Percentiles rank a stretch among this genome's conserved stretches.
Conservation (phyloP, 2,329 filamentous ascomycete genomes). For the Penicillium rolfsii region DNA sequence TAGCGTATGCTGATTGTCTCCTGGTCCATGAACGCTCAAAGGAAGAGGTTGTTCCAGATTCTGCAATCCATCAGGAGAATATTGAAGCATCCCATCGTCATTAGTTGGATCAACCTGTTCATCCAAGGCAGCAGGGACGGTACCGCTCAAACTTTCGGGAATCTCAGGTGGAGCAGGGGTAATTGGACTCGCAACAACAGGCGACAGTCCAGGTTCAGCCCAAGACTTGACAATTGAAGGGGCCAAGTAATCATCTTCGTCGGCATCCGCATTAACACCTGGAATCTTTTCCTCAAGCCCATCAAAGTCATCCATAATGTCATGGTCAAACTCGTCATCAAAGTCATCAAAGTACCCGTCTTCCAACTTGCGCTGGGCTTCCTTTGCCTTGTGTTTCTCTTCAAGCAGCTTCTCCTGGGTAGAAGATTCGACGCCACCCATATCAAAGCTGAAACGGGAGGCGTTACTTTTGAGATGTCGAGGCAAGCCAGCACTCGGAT, state of each 20-base stretch:
- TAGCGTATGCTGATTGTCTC: conserved; percentile 1
- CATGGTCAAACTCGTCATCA: conserved; percentile 51
- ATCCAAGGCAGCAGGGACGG: background rate
- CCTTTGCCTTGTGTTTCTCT: conserved; percentile 63
- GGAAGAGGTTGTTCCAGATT: conserved; percentile 1
- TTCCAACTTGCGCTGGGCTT: conserved; percentile 47
- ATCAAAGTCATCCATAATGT: conserved; percentile 49
- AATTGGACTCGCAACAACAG: conserved; percentile 41
- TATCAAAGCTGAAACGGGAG: conserved; percentile 68
- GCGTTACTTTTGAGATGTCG: conserved; percentile 60
- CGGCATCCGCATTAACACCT: conserved; percentile 52
- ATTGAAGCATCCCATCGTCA: background rate
- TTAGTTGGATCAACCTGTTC: background rate
- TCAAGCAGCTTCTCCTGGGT: conserved; percentile 65
- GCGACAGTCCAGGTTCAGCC: conserved; percentile 41
- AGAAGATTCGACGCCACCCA: conserved; percentile 60
- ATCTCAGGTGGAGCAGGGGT: conserved; percentile 30
- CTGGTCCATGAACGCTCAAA: background rate
- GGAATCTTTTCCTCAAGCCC: conserved; percentile 54
- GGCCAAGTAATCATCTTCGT: conserved; percentile 43
- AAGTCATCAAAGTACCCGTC: conserved; percentile 44
- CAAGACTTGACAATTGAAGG: conserved; percentile 39
- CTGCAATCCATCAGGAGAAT: background rate
- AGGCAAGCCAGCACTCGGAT: conserved; percentile 43
- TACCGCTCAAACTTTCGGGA: background rate